A percentile compares a stretch with the other conserved stretches of the same genome.
These are phyloP conservation scores for Amphirosellinia nigrospora DNA, from an alignment of 495 filamentous ascomycete species.

Conservation along the genomic window DNA sequence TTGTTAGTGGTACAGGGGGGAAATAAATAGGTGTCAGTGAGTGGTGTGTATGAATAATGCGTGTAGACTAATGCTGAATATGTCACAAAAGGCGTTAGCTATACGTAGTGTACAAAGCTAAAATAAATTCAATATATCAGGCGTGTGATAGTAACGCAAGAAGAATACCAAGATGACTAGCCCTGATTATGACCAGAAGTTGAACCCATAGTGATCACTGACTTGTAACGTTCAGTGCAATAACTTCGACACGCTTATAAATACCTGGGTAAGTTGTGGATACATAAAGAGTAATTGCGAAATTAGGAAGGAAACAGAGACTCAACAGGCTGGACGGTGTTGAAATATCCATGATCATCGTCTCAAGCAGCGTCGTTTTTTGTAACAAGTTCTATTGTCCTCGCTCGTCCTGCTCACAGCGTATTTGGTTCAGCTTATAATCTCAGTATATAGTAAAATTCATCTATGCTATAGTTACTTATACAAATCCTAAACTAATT, in stretches of 20 bases:
- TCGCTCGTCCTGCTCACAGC: neutral
- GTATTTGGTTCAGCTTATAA: neutral
- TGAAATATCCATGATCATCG: no score
- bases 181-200: neutral
- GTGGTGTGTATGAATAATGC: neutral
- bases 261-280: no score
- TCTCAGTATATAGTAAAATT: no score
- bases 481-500: neutral
- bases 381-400: no score
- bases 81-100: neutral
- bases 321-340: no score
- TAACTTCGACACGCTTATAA: no score
- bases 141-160: no score
- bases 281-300: no score
- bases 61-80: neutral
- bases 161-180: neutral
- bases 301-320: no score
- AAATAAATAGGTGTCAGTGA: constrained; percentile 10
- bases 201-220: no score
- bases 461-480: neutral
- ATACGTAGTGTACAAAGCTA: constrained; percentile 7
- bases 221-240: no score
- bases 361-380: no score
- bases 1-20: constrained; percentile 66
- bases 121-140: neutral